Conservation (phyloP, 495 filamentous ascomycete species). For the Hyaloscypha variabilis region DNA sequence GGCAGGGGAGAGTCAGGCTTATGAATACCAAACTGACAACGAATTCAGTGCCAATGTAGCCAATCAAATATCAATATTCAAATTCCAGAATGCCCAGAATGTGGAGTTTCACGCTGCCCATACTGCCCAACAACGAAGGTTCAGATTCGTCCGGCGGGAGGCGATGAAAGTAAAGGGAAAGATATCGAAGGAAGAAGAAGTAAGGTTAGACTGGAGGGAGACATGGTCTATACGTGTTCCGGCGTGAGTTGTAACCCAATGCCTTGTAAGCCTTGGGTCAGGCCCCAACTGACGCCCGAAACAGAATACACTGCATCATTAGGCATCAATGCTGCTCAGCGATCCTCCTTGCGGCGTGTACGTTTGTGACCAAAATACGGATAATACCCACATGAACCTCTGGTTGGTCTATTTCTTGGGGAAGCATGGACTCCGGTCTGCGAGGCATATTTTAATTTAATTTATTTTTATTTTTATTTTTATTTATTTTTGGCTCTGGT, state of each 20-base stretch:
- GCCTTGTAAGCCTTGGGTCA: not conserved
- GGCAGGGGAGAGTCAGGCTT: not conserved
- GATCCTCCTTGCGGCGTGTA: not conserved
- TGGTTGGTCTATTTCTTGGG: not conserved
- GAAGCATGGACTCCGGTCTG: conserved; percentile 4
- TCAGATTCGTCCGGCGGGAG: not conserved
- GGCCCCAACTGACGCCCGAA: not conserved
- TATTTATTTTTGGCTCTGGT: too few relatives aligned
- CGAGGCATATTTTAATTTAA: conserved; percentile 8
- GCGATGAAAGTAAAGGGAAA: not conserved
- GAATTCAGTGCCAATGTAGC: not conserved
- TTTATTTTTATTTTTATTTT: too few relatives aligned
- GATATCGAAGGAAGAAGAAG: not conserved
- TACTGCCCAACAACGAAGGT: not conserved
- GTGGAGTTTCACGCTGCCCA: not conserved
- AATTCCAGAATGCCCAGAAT: not conserved
- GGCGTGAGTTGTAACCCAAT: conserved; percentile 1
- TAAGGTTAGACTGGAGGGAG: not conserved
- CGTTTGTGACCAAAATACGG: not conserved
- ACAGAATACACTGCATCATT: too few relatives aligned
- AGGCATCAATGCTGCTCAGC: not conserved
- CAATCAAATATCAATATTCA: not conserved
- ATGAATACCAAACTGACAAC: not conserved
- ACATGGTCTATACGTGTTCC: not conserved
- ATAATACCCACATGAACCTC: not conserved